These are phyloP conservation scores for Leptographium radiaticola DNA, from an alignment of 2,329 filamentous ascomycete species.

Conservation along the genomic window DNA sequence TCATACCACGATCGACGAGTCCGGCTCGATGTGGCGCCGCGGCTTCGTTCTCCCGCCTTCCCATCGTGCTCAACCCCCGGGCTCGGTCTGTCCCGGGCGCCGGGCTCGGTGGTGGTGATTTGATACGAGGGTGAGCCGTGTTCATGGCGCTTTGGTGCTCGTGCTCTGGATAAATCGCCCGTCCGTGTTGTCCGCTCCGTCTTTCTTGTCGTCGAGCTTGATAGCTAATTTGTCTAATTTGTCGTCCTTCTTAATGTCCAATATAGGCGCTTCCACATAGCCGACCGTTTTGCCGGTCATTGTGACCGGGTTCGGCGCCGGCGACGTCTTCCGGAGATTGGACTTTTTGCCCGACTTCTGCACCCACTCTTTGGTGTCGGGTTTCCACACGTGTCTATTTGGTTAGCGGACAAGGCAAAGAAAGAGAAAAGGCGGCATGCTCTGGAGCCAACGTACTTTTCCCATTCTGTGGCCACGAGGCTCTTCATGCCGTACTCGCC, in stretches of 20 bases:
- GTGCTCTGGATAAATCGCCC: neutral
- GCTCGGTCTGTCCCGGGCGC: too few species aligned
- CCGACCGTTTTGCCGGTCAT: neutral
- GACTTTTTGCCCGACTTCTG: conserved; percentile 1
- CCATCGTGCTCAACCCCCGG: too few species aligned
- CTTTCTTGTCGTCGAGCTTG: neutral
- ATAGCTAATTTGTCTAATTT: neutral
- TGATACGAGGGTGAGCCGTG: neutral
- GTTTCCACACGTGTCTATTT: conserved; percentile 46
- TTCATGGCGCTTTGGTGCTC: neutral
- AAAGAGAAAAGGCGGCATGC: conserved; percentile 32
- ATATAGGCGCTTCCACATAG: neutral
- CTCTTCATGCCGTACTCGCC: conserved; percentile 54
- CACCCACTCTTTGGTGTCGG: conserved; percentile 43
- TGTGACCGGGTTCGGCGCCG: neutral
- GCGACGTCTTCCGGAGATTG: neutral
- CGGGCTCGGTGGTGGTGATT: neutral
- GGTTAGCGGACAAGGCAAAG: neutral
- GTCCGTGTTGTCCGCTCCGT: neutral
- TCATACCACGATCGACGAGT: too few species aligned
- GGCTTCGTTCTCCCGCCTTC: too few species aligned
- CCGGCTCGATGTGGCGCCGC: too few species aligned
- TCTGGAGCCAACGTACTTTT: conserved; percentile 47
- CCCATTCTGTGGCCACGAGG: conserved; percentile 45
- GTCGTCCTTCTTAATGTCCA: neutral